A percentile compares a stretch with the other conserved stretches of the same genome.
These are phyloP conservation scores for Didymella pomorum DNA, from an alignment of 2,329 filamentous ascomycete genomes.

Conservation along the genomic window DNA sequence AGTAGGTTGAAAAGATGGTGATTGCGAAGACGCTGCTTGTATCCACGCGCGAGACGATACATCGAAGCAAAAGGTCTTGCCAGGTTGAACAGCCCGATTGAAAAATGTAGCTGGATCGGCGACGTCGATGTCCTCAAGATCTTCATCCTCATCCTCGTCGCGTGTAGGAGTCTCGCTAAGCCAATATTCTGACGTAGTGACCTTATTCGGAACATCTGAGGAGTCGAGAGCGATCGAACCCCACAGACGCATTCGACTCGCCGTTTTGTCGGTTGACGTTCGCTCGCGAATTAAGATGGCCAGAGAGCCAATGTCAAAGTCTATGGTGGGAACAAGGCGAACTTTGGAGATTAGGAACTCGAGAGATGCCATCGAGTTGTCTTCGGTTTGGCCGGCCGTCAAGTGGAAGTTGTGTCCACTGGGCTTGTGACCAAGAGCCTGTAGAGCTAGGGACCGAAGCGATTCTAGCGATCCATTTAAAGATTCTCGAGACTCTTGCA, in stretches of 20 bases:
- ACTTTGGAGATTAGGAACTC: conserved; percentile 63
- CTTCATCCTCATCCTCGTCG: conserved; percentile 3
- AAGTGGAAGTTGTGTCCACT: conserved; percentile 58
- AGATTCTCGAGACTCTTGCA: conserved; percentile 24
- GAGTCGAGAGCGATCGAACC: conserved; percentile 55
- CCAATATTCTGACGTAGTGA: conserved; percentile 27
- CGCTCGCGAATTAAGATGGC: conserved; percentile 63
- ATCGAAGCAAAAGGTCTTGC: conserved; percentile 45
- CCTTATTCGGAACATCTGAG: background rate
- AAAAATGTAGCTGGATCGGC: background rate
- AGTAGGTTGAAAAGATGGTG: conserved; percentile 6
- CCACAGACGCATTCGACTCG: conserved; percentile 66
- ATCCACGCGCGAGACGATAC: conserved; percentile 36
- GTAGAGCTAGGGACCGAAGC: conserved; percentile 32
- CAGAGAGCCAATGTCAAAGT: conserved; percentile 60
- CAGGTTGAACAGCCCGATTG: conserved; percentile 31
- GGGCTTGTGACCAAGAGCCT: conserved; percentile 35
- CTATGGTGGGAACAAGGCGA: conserved; percentile 56
- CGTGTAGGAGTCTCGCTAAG: background rate
- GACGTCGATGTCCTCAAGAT: conserved; percentile 2
- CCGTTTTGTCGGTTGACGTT: conserved; percentile 31
- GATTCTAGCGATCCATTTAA: conserved; percentile 19
- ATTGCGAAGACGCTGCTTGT: background rate
- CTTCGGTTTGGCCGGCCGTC: conserved; percentile 67
- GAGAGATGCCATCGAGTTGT: conserved; percentile 56